A percentile compares a stretch with the other conserved stretches of the same genome.
phyloP scores from a whole-genome alignment of 2,329 filamentous ascomycete genomes.

The Neonectria faginata region DNA sequence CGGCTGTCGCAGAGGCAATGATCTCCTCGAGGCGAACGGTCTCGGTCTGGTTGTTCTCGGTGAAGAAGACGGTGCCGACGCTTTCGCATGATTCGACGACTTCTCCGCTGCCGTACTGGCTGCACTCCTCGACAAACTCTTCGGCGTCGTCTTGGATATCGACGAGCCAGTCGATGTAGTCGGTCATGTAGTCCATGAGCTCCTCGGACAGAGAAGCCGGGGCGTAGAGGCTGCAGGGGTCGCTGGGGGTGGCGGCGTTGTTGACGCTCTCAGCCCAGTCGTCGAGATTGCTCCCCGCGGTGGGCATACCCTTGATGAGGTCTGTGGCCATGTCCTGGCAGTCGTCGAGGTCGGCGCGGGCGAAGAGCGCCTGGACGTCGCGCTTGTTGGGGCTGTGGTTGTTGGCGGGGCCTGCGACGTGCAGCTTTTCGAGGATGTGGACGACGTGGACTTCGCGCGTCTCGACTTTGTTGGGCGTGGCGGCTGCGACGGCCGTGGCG shows the following conservation, averaged over 20 bases:
- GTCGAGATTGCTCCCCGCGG: slow-evolving; percentile 2
- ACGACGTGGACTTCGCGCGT: slow-evolving; percentile 8
- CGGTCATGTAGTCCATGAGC: slow-evolving; percentile 14
- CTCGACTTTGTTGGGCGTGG: slow-evolving; percentile 1
- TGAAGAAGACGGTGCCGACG: slow-evolving; percentile 6
- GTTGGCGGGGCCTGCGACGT: neutral
- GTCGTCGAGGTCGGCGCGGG: slow-evolving; percentile 1
- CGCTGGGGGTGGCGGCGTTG: neutral
- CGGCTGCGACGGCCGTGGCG: neutral
- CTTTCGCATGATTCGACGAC: neutral
- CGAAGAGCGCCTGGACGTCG: slow-evolving; percentile 2
- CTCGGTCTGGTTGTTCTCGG: neutral
- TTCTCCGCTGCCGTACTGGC: neutral
- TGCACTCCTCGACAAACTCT: slow-evolving; percentile 7
- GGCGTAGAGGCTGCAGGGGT: slow-evolving; percentile 10
- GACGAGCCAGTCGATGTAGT: neutral
- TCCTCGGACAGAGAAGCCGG: slow-evolving; percentile 12
- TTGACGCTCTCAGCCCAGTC: neutral
- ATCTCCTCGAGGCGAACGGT: neutral
- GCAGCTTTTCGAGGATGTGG: slow-evolving; percentile 5
- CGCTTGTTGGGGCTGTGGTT: slow-evolving; percentile 16
- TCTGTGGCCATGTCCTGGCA: neutral
- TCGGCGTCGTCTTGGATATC: neutral
- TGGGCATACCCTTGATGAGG: slow-evolving; percentile 3
- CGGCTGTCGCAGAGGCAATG: slow-evolving; percentile 4